Conservation (phyloP, 805 yeast species). For the Ogataea methanolica region DNA sequence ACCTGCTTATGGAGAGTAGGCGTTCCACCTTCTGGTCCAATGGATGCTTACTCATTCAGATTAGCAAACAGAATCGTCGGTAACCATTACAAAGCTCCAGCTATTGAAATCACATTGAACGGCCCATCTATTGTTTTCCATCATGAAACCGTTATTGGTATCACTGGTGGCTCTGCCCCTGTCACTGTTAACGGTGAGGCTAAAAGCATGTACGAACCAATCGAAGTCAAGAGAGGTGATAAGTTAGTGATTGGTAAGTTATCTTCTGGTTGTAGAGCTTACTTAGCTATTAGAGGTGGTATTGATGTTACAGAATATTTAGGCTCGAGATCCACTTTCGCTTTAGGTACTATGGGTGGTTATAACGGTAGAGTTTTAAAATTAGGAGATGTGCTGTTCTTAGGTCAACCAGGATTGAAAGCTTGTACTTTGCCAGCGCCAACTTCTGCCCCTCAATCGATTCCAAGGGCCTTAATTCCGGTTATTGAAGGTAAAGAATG, state of each 20-base stretch:
- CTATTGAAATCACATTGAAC: conserved; percentile 78
- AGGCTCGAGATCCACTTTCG: conserved; percentile 96
- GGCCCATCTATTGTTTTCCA: conserved; percentile 90
- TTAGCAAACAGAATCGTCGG: conserved; percentile 90
- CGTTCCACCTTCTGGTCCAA: conserved; percentile 98
- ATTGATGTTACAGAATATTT: conserved; percentile 90
- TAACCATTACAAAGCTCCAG: conserved; percentile 77
- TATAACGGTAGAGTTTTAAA: conserved; percentile 88
- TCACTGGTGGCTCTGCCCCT: conserved; percentile 80
- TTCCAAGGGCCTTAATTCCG: conserved; percentile 58
- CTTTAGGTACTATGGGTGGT: conserved; percentile 91
- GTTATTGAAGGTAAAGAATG: conserved; percentile 51
- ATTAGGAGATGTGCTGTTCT: conserved; percentile 85
- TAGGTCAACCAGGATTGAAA: conserved; percentile 71
- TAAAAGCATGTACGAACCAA: conserved; percentile 67
- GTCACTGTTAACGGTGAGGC: conserved; percentile 60
- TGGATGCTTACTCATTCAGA: conserved; percentile 90
- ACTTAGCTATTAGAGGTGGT: conserved; percentile 88
- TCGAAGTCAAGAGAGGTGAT: conserved; percentile 69
- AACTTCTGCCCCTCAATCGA: conserved; percentile 52
- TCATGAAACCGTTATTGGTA: conserved; percentile 67
- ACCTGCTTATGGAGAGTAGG: conserved; percentile 84
- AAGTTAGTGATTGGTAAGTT: conserved; percentile 78
- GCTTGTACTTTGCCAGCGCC: conserved; percentile 73
- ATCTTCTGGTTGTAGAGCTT: conserved; percentile 79